phyloP scores from a whole-genome alignment of 2,329 filamentous ascomycete genomes.

The Fusarium fujikuroi region DNA sequence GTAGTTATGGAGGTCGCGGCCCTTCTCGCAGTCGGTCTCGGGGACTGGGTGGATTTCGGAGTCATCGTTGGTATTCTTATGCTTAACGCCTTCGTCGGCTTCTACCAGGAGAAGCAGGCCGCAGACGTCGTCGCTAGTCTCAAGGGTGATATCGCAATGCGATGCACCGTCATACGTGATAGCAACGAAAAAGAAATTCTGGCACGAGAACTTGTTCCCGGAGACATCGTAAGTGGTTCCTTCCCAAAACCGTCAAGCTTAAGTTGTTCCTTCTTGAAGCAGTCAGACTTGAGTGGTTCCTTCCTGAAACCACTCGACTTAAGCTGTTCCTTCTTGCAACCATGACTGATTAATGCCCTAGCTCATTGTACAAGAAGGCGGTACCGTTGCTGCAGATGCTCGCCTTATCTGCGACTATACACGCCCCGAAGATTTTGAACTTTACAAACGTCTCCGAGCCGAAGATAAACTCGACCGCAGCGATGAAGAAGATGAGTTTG shows the following conservation, averaged over 20 bases:
- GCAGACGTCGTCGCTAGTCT: slow-evolving; percentile 27
- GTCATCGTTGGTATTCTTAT: slow-evolving; percentile 30
- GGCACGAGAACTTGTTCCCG: slow-evolving; percentile 12
- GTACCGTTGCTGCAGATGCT: slow-evolving; percentile 23
- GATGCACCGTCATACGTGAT: slow-evolving; percentile 20
- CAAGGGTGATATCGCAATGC: slow-evolving; percentile 35
- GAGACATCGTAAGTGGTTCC: slow-evolving; percentile 22
- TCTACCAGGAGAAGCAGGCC: slow-evolving; percentile 29
- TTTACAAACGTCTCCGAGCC: slow-evolving; percentile 24
- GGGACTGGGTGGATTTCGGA: slow-evolving; percentile 29
- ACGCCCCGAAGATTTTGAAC: slow-evolving; percentile 28
- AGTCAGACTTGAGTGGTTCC: not conserved
- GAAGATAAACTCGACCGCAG: slow-evolving; percentile 29
- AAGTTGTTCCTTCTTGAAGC: not conserved
- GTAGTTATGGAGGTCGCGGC: slow-evolving; percentile 33
- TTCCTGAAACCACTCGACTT: not conserved
- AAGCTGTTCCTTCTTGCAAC: not conserved
- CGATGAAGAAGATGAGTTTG: slow-evolving; percentile 24
- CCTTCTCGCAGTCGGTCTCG: slow-evolving; percentile 22
- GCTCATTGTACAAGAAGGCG: slow-evolving; percentile 30
- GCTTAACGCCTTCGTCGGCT: slow-evolving; percentile 32
- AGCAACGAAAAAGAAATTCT: slow-evolving; percentile 17
- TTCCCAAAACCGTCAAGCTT: rapidly evolving
- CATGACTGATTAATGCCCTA: not conserved
- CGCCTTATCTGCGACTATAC: slow-evolving; percentile 27